phyloP scores from a whole-genome alignment of 2,329 filamentous ascomycete genomes.

The Exophiala alcalophila region DNA sequence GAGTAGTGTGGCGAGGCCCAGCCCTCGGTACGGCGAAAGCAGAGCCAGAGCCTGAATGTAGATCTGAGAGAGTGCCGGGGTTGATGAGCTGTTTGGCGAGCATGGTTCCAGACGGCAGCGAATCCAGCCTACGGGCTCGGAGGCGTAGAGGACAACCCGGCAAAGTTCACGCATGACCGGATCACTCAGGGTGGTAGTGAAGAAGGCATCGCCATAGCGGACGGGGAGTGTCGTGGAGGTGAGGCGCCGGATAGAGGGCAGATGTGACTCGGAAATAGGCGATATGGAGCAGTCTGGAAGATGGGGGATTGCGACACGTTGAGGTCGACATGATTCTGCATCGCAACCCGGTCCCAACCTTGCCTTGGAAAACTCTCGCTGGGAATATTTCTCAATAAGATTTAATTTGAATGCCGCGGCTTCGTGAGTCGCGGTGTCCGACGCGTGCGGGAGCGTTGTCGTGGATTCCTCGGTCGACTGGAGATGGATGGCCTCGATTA shows the following conservation, averaged over 20 bases:
- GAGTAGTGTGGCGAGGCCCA: conserved; percentile 57
- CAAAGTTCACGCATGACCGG: conserved; percentile 53
- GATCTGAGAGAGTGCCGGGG: conserved; percentile 42
- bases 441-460: no score
- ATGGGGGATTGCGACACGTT: conserved; percentile 32
- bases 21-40: conserved; percentile 57
- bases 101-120: conserved; percentile 45
- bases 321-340: no score
- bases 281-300: conserved; percentile 53
- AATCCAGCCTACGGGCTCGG: conserved; percentile 45
- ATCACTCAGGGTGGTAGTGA: conserved; percentile 58
- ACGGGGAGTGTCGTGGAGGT: conserved; percentile 59
- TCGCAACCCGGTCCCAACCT: no score
- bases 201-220: conserved; percentile 60
- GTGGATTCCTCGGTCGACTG: no score
- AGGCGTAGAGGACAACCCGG: conserved; percentile 58
- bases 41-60: conserved; percentile 62
- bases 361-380: no score
- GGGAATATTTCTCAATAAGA: no score
- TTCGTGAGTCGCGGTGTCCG: no score
- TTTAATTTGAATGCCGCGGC: no score
- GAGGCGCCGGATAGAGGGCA: conserved; percentile 57
- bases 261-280: conserved; percentile 51
- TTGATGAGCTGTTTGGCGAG: conserved; percentile 7
- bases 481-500: conserved; percentile 4